Evolutionary conservation across 306 rosid species (phyloP), one percentile per base, ranked within the genome.

Genomic region (Datisca glomerata): DNA sequence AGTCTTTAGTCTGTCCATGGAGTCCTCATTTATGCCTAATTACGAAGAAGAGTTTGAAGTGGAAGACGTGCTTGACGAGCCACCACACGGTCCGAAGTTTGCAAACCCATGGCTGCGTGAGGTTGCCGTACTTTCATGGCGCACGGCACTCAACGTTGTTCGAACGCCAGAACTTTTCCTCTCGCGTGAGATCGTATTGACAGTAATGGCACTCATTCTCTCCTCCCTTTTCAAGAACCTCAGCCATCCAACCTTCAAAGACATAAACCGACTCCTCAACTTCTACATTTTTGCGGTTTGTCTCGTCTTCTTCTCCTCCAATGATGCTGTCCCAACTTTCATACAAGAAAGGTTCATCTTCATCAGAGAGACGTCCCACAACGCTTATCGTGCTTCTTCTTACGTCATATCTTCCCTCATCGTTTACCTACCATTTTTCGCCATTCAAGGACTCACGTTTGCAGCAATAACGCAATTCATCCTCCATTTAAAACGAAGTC

Each of bases 111-210:
- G 93, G 93, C 50, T 72, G 7, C 77, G 83, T 5, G 94, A 87
- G 70, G 89, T 87, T 8, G 64, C 24, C 0, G 80, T 82, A 43
- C 93, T 87, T 24, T 82, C 94, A 8, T 76, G 89, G 94, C 55
- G 85, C 23, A 82, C 94, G 1, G 20, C 42, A 2, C 72, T 82
- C 14, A 87, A 79, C n/a, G 93, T 87, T 43, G 24, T 76, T 38
- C 85, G 94, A 23, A 79, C 97, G 13, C 94, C 93, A 7, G 93
- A 87, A 39, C 79, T 87, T 21, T 82, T 87, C 56, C 78, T 80
- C n/a, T 87, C 94, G 0, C 73, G 96, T 11, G 93, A 82, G 75
- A 72, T 87, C 43, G 93, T 87, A 21, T 55, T 87, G 35, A 46
- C 79, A 14, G 80, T 82, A 2, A 87, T 87, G 94, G 85, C 93